Evolutionary conservation across 169 alveolate genomes (phyloP).

Genomic region (Plasmodium reichenowi): DNA sequence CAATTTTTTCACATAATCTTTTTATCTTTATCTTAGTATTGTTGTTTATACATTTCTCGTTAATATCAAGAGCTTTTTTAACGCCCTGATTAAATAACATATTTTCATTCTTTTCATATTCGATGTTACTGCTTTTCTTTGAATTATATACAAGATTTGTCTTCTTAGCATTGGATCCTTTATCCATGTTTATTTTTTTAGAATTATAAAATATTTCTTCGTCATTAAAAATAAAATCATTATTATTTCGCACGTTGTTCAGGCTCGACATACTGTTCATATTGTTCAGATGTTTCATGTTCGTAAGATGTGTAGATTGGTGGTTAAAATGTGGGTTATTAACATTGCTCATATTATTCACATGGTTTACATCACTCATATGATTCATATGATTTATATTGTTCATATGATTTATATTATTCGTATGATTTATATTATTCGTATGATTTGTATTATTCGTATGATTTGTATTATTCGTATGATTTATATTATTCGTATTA

Average conservation of each 20-base stretch:
- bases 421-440: neutral
- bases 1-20: slow-evolving; percentile 69
- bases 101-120: slow-evolving; percentile 4
- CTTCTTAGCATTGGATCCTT: slow-evolving; percentile 11
- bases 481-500: no score
- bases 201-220: slow-evolving; percentile 28
- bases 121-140: slow-evolving; percentile 12
- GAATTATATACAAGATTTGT: slow-evolving; percentile 17
- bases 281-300: no score
- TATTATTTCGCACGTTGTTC: neutral
- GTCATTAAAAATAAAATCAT: neutral
- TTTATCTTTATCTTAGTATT: slow-evolving; percentile 65
- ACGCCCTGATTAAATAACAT: slow-evolving; percentile 14
- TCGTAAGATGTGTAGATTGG: neutral
- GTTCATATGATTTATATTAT: no score
- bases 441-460: neutral
- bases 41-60: slow-evolving; percentile 55
- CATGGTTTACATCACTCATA: neutral
- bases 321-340: no score
- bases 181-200: slow-evolving; percentile 11
- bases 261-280: no score
- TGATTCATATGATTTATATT: no score
- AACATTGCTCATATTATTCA: neutral
- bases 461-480: neutral
- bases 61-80: slow-evolving; percentile 16